Conservation (phyloP, 208 protist species). For the Trypanosoma congolense region DNA sequence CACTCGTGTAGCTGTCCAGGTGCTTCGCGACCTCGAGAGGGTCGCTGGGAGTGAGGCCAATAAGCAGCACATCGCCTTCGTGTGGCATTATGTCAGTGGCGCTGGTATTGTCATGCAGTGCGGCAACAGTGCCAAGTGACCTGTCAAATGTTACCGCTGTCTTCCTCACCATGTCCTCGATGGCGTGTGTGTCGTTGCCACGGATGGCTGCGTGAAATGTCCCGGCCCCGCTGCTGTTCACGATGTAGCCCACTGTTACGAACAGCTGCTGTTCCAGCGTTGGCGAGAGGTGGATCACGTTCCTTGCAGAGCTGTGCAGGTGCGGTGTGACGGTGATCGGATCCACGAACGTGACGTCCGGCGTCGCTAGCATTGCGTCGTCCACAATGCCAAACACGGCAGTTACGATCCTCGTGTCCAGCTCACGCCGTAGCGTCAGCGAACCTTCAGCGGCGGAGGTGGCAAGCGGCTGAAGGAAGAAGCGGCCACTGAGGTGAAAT, state of each 20-base stretch:
- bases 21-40: conserved; percentile 15
- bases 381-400: conserved; percentile 2
- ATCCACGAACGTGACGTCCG: not conserved
- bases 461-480: not conserved
- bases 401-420: not conserved
- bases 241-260: not conserved
- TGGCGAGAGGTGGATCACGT: not conserved
- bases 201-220: not conserved
- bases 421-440: not conserved
- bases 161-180: not conserved
- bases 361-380: not conserved
- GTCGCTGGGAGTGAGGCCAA: conserved; percentile 19
- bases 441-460: not conserved
- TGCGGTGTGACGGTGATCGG: not conserved
- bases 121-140: conserved; percentile 1
- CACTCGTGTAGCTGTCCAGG: conserved; percentile 12
- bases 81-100: not conserved
- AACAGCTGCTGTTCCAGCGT: conserved; percentile 6
- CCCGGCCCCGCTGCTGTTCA: not conserved
- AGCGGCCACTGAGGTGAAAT: not conserved
- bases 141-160: conserved; percentile 8
- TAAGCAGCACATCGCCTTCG: conserved; percentile 7
- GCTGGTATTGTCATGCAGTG: not conserved
- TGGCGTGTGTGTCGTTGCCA: not conserved
- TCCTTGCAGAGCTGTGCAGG: not conserved